Percentiles rank a stretch among this genome's conserved stretches.
phyloP scores from a whole-genome alignment of 352 stramenopile species.

The Pythium rishiriense region DNA sequence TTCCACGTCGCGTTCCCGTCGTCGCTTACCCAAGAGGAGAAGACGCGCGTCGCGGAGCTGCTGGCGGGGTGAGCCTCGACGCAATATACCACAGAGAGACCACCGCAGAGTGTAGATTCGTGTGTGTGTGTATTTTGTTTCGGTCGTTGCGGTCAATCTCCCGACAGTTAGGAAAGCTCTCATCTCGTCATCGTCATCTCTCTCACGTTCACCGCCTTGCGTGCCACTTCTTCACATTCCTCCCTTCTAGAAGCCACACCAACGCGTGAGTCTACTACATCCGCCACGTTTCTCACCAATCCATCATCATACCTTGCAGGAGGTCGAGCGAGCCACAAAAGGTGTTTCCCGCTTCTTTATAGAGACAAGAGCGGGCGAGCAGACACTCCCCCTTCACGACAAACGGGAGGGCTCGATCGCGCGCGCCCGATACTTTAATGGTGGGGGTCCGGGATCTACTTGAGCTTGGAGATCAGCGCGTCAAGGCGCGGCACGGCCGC shows the following conservation, averaged over 20 bases:
- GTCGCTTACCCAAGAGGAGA: constrained; percentile 30
- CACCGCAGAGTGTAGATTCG: background rate
- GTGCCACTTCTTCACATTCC: no score
- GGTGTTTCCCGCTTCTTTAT: no score
- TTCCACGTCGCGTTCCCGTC: constrained; percentile 93
- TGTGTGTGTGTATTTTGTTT: constrained; percentile 15
- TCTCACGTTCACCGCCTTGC: no score
- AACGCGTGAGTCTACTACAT: no score
- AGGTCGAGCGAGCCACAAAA: background rate
- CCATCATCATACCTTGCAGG: background rate
- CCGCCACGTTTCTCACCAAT: no score
- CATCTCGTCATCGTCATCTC: no score
- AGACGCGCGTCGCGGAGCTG: constrained; percentile 13
- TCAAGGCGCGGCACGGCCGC: constrained; percentile 71
- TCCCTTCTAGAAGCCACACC: background rate
- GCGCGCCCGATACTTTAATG: constrained; percentile 9
- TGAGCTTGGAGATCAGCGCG: constrained; percentile 69
- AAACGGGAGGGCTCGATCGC: background rate
- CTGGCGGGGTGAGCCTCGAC: background rate
- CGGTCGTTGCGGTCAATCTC: background rate
- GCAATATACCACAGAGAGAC: background rate
- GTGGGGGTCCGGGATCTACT: constrained; percentile 44
- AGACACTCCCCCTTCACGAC: no score
- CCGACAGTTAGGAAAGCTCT: background rate
- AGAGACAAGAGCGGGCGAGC: no score